Percentiles rank a stretch among this genome's conserved stretches.
Evolutionary conservation across 345 rosid genomes (phyloP).

Genomic region (Populus pruinosa): DNA sequence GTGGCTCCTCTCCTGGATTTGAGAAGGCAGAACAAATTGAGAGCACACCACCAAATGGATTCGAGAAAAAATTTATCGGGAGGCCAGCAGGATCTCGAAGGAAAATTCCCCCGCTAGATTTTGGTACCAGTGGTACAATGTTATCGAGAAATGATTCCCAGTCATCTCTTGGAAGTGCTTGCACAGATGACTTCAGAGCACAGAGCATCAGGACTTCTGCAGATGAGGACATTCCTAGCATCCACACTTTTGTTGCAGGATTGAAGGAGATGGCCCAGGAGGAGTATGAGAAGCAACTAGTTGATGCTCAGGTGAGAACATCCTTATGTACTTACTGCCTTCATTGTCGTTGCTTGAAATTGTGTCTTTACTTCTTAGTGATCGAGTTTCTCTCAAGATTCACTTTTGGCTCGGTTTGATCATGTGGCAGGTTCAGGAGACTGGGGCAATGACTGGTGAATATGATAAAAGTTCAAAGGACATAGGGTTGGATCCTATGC

Average conservation of each 20-base stretch:
- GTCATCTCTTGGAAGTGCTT: conserved; percentile 73
- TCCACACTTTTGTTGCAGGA: conserved; percentile 76
- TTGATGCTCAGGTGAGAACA: conserved; percentile 38
- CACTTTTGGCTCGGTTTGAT: conserved; percentile 9
- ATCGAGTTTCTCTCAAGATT: neutral
- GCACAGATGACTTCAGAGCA: conserved; percentile 38
- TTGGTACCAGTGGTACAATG: conserved; percentile 23
- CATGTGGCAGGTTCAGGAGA: conserved; percentile 27
- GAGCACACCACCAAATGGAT: conserved; percentile 65
- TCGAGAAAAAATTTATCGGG: conserved; percentile 56
- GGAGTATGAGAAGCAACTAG: conserved; percentile 45
- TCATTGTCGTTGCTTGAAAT: neutral
- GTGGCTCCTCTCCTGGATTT: conserved; percentile 30
- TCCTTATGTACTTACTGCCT: neutral
- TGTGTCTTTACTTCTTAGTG: neutral
- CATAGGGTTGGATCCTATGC: conserved; percentile 58
- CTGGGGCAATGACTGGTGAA: conserved; percentile 23
- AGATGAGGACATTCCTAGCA: conserved; percentile 67
- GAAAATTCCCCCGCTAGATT: conserved; percentile 41
- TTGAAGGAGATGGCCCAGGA: conserved; percentile 68
- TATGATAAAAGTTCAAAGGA: conserved; percentile 48
- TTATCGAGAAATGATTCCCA: conserved; percentile 70
- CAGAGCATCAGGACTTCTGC: conserved; percentile 47
- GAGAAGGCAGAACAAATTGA: conserved; percentile 28
- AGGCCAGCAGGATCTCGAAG: conserved; percentile 54